Evolutionary conservation across 768 basidiomycete genomes (phyloP).

Genomic region (Fibroporia radiculosa): DNA sequence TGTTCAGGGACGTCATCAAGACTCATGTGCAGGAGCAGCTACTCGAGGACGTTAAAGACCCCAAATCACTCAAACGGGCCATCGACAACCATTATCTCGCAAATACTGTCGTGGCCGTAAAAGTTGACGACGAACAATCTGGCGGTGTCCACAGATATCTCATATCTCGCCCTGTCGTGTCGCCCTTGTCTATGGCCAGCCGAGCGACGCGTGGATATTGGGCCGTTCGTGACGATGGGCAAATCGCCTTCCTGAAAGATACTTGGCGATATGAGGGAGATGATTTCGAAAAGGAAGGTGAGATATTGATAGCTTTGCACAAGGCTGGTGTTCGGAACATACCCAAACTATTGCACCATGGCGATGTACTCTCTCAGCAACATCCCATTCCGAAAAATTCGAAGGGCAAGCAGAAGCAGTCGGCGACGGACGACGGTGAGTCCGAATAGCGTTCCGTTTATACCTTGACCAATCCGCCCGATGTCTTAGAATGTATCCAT

Average conservation of each 20-base stretch:
- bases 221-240: conserved; percentile 1
- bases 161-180: conserved; percentile 5
- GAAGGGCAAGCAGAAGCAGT: too few species aligned
- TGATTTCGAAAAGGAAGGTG: not conserved
- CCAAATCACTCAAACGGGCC: not conserved
- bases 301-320: not conserved
- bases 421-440: too few species aligned
- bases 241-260: conserved; percentile 4
- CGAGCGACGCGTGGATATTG: conserved; percentile 5
- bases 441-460: too few species aligned
- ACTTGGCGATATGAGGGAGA: conserved; percentile 3
- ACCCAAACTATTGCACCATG: not conserved
- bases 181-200: not conserved
- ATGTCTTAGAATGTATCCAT: too few species aligned
- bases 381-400: too few species aligned
- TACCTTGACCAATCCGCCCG: too few species aligned
- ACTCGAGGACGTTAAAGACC: not conserved
- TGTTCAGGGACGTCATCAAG: conserved; percentile 1
- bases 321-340: conserved; percentile 1
- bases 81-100: conserved; percentile 4
- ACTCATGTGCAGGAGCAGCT: conserved; percentile 1
- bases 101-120: not conserved
- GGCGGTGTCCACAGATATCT: not conserved
- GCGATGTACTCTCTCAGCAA: conserved; percentile 6
- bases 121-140: too few species aligned